phyloP scores from a whole-genome alignment of 2,329 filamentous ascomycete genomes.

The Microcera coccophila region DNA sequence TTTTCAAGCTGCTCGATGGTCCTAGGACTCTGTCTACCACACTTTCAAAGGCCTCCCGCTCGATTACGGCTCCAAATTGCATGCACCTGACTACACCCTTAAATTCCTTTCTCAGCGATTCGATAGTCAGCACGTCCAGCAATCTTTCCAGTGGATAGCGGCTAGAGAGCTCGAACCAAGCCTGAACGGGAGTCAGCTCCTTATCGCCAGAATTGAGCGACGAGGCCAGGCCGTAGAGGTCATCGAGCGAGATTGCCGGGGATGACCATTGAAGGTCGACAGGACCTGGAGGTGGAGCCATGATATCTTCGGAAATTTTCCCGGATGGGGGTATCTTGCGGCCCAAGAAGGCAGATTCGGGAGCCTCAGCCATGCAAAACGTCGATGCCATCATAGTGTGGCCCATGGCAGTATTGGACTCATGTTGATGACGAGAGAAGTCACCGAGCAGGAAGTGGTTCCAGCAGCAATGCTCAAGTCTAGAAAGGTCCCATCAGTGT shows the following conservation, averaged over 20 bases:
- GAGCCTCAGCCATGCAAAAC: constrained; percentile 40
- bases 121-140: constrained; percentile 34
- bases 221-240: constrained; percentile 43
- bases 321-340: constrained; percentile 21
- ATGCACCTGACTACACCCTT: constrained; percentile 43
- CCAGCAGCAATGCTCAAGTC: constrained; percentile 52
- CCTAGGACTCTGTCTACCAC: constrained; percentile 41
- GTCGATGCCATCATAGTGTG: constrained; percentile 45
- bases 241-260: constrained; percentile 39
- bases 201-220: constrained; percentile 39
- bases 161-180: constrained; percentile 50
- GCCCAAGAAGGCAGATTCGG: constrained; percentile 30
- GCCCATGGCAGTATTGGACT: constrained; percentile 32
- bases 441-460: constrained; percentile 43
- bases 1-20: no score
- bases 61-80: constrained; percentile 46
- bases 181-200: constrained; percentile 51
- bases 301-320: constrained; percentile 14
- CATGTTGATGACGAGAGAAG: constrained; percentile 33
- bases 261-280: constrained; percentile 36
- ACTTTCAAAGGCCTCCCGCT: constrained; percentile 44
- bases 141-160: constrained; percentile 39
- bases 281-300: constrained; percentile 18
- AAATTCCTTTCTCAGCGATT: constrained; percentile 39
- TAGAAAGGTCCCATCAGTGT: constrained; percentile 21